Evolutionary conservation across 331 rosid genomes (phyloP), one percentile per base, ranked within the genome.

Genomic region (Malus hybrid): DNA sequence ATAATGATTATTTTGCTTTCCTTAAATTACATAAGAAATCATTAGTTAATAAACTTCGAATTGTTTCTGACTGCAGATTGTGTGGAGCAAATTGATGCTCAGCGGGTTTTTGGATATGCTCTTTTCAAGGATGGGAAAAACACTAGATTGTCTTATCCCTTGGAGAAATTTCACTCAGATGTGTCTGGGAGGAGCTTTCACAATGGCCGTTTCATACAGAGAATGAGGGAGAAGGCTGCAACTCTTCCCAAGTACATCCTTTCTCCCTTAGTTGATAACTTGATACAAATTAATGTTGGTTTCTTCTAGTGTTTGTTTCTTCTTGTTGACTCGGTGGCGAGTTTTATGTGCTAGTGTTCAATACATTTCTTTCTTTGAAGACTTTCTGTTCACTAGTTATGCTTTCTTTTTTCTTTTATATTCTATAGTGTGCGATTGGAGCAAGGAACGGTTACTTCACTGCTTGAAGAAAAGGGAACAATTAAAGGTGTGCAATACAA

Each of bases 101-200:
- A 93, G 72, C 73, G 85, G 62, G 94, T 93, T 30, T 88, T 84
- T 75, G 98, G 98, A 19, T 93, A 93, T 68, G 97, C 98, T 68
- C 95, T 93, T 74, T 93, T 89, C 82, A 93, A 93, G 90, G 97
- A 93, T 61, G 97, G 98, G 50, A 89, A 88, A 83, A 85, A 86
- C 75, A 87, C 97, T 42, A 68, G 82, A 56, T 89, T 93, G 48
- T 84, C 97, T 56, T 93, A 93, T 68, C 98, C 98, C 63, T 77
- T 93, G 88, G 96, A 93, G 66, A 91, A 89, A 75, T 93, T 89
- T 84, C 90, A 87, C 84, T 81, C 97, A 3, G 90, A 88, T 81
- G 87, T 93, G 44, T 73, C 98, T 12, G 98, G 98, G 1, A 93
- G 98, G 83, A 91, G 98, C 91, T 93, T 93, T 70, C 98, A 93